Percentiles rank a stretch among this genome's conserved stretches.
Evolutionary conservation across 2,329 filamentous ascomycete species (phyloP).

Genomic region (Hypoxylon sp.): DNA sequence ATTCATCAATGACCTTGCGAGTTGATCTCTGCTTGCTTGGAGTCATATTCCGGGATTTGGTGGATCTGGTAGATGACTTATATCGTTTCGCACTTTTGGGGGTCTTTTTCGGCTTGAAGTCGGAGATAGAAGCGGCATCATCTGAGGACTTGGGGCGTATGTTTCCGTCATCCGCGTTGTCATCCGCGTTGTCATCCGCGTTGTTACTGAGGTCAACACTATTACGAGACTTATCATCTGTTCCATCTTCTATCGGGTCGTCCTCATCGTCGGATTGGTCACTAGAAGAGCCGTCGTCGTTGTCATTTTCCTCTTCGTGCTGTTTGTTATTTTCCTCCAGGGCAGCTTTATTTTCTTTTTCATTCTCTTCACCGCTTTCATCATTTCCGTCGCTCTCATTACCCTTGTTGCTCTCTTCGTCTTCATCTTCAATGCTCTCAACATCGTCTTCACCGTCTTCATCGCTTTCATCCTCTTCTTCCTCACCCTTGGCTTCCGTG

Average conservation of each 20-base stretch:
- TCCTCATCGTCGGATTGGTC: conserved; percentile 22
- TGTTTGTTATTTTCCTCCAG: neutral
- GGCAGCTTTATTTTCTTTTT: neutral
- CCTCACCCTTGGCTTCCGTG: conserved; percentile 6
- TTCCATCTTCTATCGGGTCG: conserved; percentile 21
- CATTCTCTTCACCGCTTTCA: neutral
- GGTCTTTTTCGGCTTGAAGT: conserved; percentile 6
- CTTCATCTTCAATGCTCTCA: conserved; percentile 39
- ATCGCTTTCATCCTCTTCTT: conserved; percentile 1
- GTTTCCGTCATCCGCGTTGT: conserved; percentile 19
- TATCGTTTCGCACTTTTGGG: conserved; percentile 20
- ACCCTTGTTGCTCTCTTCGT: conserved; percentile 20
- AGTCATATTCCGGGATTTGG: neutral
- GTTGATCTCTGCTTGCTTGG: conserved; percentile 12
- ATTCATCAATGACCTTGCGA: conserved; percentile 11
- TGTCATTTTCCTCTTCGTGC: neutral
- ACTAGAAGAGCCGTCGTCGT: neutral
- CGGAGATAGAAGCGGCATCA: conserved; percentile 28
- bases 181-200: conserved; percentile 11
- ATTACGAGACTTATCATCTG: conserved; percentile 7
- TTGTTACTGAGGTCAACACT: conserved; percentile 46
- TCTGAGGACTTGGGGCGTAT: conserved; percentile 16
- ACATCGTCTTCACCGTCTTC: conserved; percentile 5
- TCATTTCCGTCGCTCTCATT: neutral
- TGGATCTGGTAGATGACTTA: conserved; percentile 15